Conservation (phyloP, 2,329 filamentous ascomycete species). For the Daldinia sp. region DNA sequence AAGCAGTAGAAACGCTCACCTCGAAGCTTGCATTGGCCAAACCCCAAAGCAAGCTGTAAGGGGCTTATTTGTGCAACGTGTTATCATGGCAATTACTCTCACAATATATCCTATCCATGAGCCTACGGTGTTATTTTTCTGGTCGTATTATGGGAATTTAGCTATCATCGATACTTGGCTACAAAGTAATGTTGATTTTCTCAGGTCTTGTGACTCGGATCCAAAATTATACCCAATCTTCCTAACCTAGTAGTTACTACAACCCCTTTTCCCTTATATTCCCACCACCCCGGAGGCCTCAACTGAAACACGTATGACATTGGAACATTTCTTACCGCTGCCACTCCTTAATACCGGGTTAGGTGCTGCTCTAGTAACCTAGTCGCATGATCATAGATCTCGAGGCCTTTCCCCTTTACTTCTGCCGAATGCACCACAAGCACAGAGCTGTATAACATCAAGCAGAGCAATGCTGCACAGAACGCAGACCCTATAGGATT, state of each 20-base stretch:
- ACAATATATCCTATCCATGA: neutral
- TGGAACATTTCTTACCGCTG: neutral
- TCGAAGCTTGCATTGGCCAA: constrained; percentile 65
- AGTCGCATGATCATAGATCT: neutral
- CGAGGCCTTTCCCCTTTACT: neutral
- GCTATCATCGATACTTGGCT: neutral
- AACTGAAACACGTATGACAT: neutral
- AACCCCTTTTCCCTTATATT: neutral
- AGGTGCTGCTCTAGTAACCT: neutral
- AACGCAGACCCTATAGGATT: constrained; percentile 8
- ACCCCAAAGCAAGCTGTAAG: constrained; percentile 65
- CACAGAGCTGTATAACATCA: constrained; percentile 1
- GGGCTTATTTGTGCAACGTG: constrained; percentile 35
- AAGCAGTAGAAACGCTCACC: constrained; percentile 72
- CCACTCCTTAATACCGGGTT: neutral
- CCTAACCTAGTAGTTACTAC: neutral
- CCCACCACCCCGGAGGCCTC: neutral
- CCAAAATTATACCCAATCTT: neutral
- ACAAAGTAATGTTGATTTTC: neutral
- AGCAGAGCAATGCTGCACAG: neutral
- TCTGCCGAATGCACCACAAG: constrained; percentile 3
- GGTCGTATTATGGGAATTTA: neutral
- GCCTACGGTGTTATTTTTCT: constrained; percentile 2
- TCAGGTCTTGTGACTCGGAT: neutral
- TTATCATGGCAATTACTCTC: constrained; percentile 2